Evolutionary conservation across 306 rosid species (phyloP).

Genomic region (Cucumis cinereus): DNA sequence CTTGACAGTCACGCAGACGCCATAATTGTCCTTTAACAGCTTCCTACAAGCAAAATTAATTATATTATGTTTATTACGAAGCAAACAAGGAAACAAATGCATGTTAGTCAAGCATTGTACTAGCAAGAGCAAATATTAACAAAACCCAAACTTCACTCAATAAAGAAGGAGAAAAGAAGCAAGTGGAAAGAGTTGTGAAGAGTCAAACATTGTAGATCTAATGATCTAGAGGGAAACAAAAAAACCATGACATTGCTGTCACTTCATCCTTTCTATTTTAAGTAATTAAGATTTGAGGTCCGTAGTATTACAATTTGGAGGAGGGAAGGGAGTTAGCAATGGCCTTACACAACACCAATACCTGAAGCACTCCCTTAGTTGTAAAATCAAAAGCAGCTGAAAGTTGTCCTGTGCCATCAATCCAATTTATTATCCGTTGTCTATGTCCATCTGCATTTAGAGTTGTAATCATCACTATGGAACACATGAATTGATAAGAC

Average conservation of each 20-base stretch:
- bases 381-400: slow-evolving; percentile 93
- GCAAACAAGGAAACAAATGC: background rate
- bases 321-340: background rate
- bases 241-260: background rate
- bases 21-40: slow-evolving; percentile 77
- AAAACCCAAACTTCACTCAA: background rate
- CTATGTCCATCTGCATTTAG: slow-evolving; percentile 65
- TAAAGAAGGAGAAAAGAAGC: background rate
- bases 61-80: background rate
- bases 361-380: slow-evolving; percentile 97
- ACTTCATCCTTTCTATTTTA: background rate
- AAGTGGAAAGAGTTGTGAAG: background rate
- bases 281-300: background rate
- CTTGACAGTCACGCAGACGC: slow-evolving; percentile 66
- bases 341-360: slow-evolving; percentile 5
- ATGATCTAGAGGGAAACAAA: background rate
- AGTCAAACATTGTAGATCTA: background rate
- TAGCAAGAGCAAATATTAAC: background rate
- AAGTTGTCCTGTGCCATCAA: slow-evolving; percentile 70
- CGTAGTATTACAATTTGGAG: background rate
- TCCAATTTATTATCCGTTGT: slow-evolving; percentile 68
- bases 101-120: background rate
- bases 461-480: background rate
- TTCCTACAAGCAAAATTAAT: slow-evolving; percentile 37
- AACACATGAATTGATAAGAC: background rate